Evolutionary conservation across 179 eudicot genomes (phyloP), one percentile per base, ranked within the genome.

Genomic region (Silene vulgaris): DNA sequence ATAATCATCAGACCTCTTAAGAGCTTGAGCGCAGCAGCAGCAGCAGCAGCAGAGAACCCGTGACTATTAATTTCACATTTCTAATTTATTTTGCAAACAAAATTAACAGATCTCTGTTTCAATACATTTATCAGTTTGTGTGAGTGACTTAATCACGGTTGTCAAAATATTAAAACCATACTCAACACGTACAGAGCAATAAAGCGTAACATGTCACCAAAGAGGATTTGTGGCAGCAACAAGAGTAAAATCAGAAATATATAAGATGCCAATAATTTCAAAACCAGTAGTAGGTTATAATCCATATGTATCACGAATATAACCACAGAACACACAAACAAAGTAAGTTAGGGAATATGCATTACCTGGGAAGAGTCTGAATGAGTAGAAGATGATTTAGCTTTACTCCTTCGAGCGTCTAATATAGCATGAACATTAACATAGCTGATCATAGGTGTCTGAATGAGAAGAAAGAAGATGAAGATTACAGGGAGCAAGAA

Each of bases 391-490:
- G 84, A 81, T 72, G 91, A 86, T 88, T 89, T 94, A 56, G 98
- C 98, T 56, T 89, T 92, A 82, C 80, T 88, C 80, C 98, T 88
- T 30, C 98, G 85, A 63, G 90, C 98, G 72, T 94, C 97, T 73
- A 94, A 79, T 71, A 94, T 88, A 79, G 94, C 98, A 83, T 94
- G 98, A 59, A 94, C 98, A 85, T 94, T 94, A 60, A 92, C 89
- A 77, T 94, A 94, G 82, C 96, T 94, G 60, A 94, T 81, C 98
- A 94, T 92, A 3, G 98, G 98, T 2, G 98, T 94, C 98, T 94
- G 84, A 65, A 79, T 35, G 19, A 81, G 81, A 45, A 56, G 19
- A 52, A 71, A 54, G 74, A 69, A 56, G 48, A 45, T 13, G 14
- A 16, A 29, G 1, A 29, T 60, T 11, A 8, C 20, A 61, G 17